phyloP scores from a whole-genome alignment of 2,329 filamentous ascomycete genomes.

The Aspergillus proliferans region DNA sequence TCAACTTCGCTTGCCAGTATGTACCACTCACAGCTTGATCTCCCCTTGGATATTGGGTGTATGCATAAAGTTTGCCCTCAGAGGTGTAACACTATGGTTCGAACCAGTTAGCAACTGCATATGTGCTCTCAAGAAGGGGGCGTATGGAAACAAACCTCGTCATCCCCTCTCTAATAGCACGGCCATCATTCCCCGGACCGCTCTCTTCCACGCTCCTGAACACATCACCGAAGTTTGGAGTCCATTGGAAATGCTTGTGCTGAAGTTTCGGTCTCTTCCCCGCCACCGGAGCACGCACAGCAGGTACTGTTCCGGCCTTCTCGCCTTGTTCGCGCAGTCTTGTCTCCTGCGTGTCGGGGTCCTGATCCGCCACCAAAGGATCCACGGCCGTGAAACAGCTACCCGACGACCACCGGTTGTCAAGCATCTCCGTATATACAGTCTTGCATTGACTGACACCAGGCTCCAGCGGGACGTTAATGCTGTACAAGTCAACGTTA shows the following conservation, averaged over 20 bases:
- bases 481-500: constrained; percentile 76
- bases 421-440: constrained; percentile 77
- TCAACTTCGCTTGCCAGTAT: constrained; percentile 13
- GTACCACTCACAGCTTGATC: constrained; percentile 71
- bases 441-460: constrained; percentile 66
- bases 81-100: constrained; percentile 66
- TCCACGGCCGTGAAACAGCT: constrained; percentile 81
- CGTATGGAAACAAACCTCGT: constrained; percentile 57
- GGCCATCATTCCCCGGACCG: constrained; percentile 80
- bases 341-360: constrained; percentile 62
- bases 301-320: constrained; percentile 23
- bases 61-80: constrained; percentile 91
- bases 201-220: constrained; percentile 78
- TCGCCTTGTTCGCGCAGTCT: constrained; percentile 63
- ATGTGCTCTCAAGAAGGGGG: background rate
- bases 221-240: constrained; percentile 78
- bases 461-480: constrained; percentile 82
- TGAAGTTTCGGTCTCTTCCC: constrained; percentile 47
- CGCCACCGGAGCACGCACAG: constrained; percentile 15
- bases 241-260: constrained; percentile 93
- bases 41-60: constrained; percentile 60
- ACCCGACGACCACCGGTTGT: constrained; percentile 82
- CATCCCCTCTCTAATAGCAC: constrained; percentile 79
- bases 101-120: constrained; percentile 6
- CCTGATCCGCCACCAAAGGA: constrained; percentile 54